These are phyloP conservation scores for Coffea humblotiana DNA, from an alignment of 305 asterid genomes.

Conservation along the genomic window DNA sequence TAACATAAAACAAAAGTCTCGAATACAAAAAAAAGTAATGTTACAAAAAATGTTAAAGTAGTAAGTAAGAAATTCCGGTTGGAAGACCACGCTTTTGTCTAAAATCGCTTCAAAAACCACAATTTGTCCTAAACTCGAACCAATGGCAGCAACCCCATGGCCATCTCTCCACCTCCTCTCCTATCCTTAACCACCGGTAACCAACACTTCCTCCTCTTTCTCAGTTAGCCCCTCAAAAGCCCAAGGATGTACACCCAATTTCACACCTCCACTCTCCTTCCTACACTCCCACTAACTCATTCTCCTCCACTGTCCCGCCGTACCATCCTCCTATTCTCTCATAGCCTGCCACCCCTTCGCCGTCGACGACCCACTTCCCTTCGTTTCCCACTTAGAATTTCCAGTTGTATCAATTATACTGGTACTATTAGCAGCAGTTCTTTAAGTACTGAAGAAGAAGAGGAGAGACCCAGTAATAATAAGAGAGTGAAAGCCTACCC, in stretches of 20 bases:
- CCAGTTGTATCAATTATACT: background rate
- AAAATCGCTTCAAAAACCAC: no score
- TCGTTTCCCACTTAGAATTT: slow-evolving; percentile 29
- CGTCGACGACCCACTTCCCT: slow-evolving; percentile 22
- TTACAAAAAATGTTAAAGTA: no score
- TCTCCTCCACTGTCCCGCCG: slow-evolving; percentile 31
- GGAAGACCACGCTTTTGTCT: no score
- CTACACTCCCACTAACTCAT: slow-evolving; percentile 34
- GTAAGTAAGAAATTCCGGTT: no score
- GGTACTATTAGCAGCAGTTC: slow-evolving; percentile 5
- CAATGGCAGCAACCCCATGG: no score
- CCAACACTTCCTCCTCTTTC: background rate
- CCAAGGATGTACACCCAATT: slow-evolving; percentile 54
- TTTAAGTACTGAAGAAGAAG: slow-evolving; percentile 17
- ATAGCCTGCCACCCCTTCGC: slow-evolving; percentile 22
- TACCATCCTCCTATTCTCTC: slow-evolving; percentile 13
- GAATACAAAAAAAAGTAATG: no score
- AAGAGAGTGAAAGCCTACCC: slow-evolving; percentile 74
- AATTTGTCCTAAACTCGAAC: no score
- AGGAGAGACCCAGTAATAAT: slow-evolving; percentile 19
- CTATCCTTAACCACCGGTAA: slow-evolving; percentile 10
- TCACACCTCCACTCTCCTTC: slow-evolving; percentile 39
- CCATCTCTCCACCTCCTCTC: background rate
- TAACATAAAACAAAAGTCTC: no score
- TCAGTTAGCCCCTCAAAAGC: no score